These are phyloP conservation scores for Colletotrichum sp. DNA, from an alignment of 2,329 filamentous ascomycete genomes.

Conservation along the genomic window DNA sequence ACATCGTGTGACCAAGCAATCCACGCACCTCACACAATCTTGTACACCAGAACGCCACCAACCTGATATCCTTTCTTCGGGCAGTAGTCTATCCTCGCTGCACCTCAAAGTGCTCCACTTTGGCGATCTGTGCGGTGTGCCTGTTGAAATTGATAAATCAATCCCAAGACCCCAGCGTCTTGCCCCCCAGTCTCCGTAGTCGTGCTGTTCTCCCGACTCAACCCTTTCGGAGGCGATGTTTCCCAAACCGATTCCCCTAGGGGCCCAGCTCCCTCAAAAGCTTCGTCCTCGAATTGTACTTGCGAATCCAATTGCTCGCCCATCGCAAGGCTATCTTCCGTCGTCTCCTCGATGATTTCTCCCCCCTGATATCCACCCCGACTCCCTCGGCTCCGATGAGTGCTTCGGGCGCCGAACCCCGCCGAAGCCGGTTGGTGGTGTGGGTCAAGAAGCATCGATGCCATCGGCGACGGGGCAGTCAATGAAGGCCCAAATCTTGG, in stretches of 20 bases:
- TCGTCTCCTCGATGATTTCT: conserved; percentile 61
- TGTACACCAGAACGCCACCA: not conserved
- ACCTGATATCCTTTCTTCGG: not conserved
- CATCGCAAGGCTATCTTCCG: conserved; percentile 49
- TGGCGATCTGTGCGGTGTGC: conserved; percentile 56
- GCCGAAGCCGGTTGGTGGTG: conserved; percentile 72
- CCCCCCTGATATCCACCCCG: conserved; percentile 52
- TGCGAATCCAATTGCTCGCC: conserved; percentile 51
- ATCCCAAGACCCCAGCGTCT: conserved; percentile 60
- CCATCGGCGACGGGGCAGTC: conserved; percentile 68
- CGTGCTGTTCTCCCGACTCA: conserved; percentile 59
- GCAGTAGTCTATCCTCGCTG: not conserved
- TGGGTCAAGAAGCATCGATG: conserved; percentile 76
- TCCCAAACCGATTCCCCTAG: conserved; percentile 68
- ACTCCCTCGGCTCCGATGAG: conserved; percentile 50
- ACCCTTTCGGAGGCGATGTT: conserved; percentile 55
- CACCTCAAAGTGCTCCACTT: conserved; percentile 31
- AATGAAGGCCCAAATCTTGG: conserved; percentile 50
- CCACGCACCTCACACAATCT: not conserved
- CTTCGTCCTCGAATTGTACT: conserved; percentile 62
- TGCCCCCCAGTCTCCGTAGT: conserved; percentile 48
- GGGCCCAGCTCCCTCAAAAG: conserved; percentile 55
- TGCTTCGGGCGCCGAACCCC: conserved; percentile 47
- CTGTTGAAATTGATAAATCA: conserved; percentile 65
- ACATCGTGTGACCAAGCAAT: not conserved